Conservation (phyloP, 2,329 filamentous ascomycete species). For the Herpotrichia juniperi region DNA sequence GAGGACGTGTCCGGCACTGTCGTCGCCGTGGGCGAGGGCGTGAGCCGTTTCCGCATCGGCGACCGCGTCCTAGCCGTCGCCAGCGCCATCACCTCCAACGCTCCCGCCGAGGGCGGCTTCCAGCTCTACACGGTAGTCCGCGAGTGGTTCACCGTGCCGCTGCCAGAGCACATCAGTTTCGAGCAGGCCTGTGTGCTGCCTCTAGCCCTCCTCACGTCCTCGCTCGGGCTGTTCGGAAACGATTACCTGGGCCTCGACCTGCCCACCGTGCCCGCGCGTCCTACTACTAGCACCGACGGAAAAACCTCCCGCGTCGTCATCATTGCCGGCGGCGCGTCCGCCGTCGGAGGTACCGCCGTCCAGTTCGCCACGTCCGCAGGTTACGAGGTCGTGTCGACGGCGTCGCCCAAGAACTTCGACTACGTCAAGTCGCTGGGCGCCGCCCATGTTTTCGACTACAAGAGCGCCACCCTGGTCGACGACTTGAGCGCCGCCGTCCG, state of each 20-base stretch:
- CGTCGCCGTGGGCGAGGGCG: constrained; percentile 47
- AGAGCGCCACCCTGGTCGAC: constrained; percentile 42
- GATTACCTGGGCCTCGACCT: no score
- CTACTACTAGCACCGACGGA: no score
- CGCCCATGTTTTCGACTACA: constrained; percentile 49
- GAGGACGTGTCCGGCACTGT: constrained; percentile 50
- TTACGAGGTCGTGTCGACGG: constrained; percentile 13
- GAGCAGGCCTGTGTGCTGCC: no score
- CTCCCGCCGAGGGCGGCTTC: no score
- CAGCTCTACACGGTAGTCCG: no score
- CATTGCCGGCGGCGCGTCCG: constrained; percentile 41
- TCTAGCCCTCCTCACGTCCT: no score
- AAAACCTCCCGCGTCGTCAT: no score
- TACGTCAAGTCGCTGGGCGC: constrained; percentile 20
- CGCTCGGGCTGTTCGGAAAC: no score
- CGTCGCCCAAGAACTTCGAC: constrained; percentile 13
- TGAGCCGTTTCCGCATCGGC: constrained; percentile 47
- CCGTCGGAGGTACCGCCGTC: constrained; percentile 32
- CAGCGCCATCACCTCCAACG: no score
- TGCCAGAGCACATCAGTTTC: no score
- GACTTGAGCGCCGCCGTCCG: constrained; percentile 37
- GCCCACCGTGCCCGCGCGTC: no score
- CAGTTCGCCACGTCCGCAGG: constrained; percentile 6
- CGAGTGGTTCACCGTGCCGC: no score
- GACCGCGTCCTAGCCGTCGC: constrained; percentile 47